Evolutionary conservation across 768 basidiomycete species (phyloP).

Genomic region (Trametes sanguinea): DNA sequence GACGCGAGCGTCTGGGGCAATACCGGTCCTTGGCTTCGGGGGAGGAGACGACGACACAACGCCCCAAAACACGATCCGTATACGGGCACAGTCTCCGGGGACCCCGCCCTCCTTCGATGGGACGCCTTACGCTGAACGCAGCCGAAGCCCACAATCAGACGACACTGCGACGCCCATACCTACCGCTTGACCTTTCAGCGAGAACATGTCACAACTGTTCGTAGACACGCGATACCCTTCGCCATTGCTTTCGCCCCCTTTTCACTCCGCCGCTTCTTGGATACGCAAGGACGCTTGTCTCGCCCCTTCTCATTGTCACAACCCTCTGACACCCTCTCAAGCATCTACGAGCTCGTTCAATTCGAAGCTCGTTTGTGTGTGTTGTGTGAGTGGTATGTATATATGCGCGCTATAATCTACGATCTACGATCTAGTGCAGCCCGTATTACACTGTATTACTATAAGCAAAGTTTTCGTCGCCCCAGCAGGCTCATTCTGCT

Average conservation of each 20-base stretch:
- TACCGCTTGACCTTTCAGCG: not conserved
- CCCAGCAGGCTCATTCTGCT: no score
- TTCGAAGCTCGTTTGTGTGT: not conserved
- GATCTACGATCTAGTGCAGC: constrained; percentile 18
- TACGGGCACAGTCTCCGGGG: constrained; percentile 25
- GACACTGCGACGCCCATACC: constrained; percentile 29
- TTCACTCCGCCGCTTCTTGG: not conserved
- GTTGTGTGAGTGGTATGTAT: constrained; percentile 10
- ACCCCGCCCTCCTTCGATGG: constrained; percentile 24
- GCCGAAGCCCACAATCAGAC: constrained; percentile 35
- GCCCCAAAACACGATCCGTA: constrained; percentile 45
- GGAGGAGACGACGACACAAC: constrained; percentile 40
- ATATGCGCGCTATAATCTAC: constrained; percentile 21
- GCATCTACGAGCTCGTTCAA: no score
- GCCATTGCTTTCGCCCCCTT: not conserved
- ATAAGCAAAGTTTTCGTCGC: not conserved
- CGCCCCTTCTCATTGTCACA: not conserved
- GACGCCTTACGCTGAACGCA: constrained; percentile 29
- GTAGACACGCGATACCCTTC: constrained; percentile 1
- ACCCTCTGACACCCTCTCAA: not conserved
- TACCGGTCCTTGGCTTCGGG: not conserved
- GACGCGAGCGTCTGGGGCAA: constrained; percentile 19
- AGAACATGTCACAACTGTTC: not conserved
- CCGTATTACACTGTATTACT: constrained; percentile 7
- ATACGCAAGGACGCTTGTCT: not conserved